phyloP scores from a whole-genome alignment of 176 grass and related monocot genomes.

The Pharus latifolius region DNA sequence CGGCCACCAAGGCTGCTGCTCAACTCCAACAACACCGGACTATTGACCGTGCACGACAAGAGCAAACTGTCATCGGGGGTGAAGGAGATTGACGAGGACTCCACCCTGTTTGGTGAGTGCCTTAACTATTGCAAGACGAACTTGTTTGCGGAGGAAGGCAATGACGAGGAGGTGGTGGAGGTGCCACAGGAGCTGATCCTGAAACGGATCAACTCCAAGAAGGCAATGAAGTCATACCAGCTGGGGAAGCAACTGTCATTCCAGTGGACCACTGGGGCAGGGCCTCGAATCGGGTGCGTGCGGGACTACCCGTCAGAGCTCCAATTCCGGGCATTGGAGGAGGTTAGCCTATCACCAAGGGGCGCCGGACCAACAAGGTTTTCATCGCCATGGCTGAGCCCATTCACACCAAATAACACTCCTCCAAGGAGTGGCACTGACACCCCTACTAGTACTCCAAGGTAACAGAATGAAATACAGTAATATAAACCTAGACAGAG shows the following conservation, averaged over 20 bases:
- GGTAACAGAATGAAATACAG: not conserved
- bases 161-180: not conserved
- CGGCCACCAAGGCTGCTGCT: conserved; percentile 8
- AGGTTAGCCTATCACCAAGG: conserved; percentile 37
- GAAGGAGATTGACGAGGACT: conserved; percentile 8
- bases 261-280: conserved; percentile 55
- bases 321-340: conserved; percentile 46
- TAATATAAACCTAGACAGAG: conserved; percentile 24
- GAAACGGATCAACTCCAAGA: conserved; percentile 57
- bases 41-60: not conserved
- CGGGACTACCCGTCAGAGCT: conserved; percentile 62
- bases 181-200: conserved; percentile 44
- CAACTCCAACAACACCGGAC: not conserved
- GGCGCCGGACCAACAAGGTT: not conserved
- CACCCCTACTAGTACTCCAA: no score
- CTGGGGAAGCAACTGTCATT: conserved; percentile 47
- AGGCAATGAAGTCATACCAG: conserved; percentile 51
- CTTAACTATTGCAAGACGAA: conserved; percentile 38
- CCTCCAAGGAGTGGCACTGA: not conserved
- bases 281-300: conserved; percentile 65
- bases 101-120: conserved; percentile 10
- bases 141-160: conserved; percentile 9
- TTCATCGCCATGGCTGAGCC: conserved; percentile 1
- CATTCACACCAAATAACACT: conserved; percentile 16
- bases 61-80: not conserved